Percentiles rank a stretch among this genome's conserved stretches.
Evolutionary conservation across 176 grass and related monocot genomes (phyloP).

Genomic region (Bonia amplexicaulis): DNA sequence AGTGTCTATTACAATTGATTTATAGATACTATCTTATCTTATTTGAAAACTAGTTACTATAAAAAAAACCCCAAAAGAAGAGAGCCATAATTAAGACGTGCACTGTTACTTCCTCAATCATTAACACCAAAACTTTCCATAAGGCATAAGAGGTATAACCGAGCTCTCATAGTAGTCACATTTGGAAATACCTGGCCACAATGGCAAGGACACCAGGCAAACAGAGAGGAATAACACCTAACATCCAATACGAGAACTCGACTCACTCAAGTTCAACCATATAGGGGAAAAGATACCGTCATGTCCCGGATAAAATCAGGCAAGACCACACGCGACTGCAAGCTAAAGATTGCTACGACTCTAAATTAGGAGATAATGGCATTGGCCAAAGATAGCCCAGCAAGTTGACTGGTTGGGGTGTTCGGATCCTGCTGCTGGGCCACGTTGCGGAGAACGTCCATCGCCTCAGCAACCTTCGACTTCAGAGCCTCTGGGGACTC

Average conservation of each 20-base stretch:
- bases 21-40: too few species aligned
- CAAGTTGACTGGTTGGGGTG: slow-evolving; percentile 57
- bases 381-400: slow-evolving; percentile 53
- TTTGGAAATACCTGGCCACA: slow-evolving; percentile 4
- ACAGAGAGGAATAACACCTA: slow-evolving; percentile 3
- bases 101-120: not conserved
- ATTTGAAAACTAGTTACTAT: too few species aligned
- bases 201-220: not conserved
- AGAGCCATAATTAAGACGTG: not conserved
- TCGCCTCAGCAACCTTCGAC: slow-evolving; percentile 84
- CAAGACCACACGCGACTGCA: slow-evolving; percentile 20
- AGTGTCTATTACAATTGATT: too few species aligned
- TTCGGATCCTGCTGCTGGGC: slow-evolving; percentile 57
- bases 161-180: slow-evolving; percentile 12
- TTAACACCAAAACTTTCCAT: slow-evolving; percentile 12
- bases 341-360: not conserved
- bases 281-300: not conserved
- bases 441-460: slow-evolving; percentile 86
- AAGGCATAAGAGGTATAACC: not conserved
- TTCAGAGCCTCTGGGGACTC: slow-evolving; percentile 84
- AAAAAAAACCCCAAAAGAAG: too few species aligned
- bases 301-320: slow-evolving; percentile 22
- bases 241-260: slow-evolving; percentile 23
- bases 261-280: slow-evolving; percentile 29
- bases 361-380: slow-evolving; percentile 45